Evolutionary conservation across 306 rosid genomes (phyloP), one percentile per base, ranked within the genome.

Genomic region (Acacia melanoxylon): DNA sequence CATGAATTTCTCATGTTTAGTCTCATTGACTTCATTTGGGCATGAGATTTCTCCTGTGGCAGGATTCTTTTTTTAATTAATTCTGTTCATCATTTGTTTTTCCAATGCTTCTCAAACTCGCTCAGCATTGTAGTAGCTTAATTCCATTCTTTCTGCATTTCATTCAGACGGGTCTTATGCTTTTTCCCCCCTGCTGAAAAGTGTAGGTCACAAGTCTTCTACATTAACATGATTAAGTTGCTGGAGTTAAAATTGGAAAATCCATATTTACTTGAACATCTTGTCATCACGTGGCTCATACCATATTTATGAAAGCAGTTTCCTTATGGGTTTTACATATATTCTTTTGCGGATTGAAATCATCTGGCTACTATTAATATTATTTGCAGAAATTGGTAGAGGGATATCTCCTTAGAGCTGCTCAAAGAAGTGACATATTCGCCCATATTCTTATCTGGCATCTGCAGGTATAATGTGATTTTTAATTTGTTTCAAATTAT

Each of bases 361-460:
- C 41, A 46, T 29, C 56, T 56, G 58, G 54, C 70, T 76, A 48
- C 33, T 67, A 75, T 6, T 37, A 6, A 73, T 71, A 48, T 73
- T 29, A 48, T 22, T 68, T 92, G 76, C 97, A 95, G 99, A 91
- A 31, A 78, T 88, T 95, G 82, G 99, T 95, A 5, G 97, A 95
- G 88, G 99, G 99, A 37, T 95, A 93, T 90, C 89, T 95, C 81
- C 98, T 95, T 22, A 93, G 99, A 90, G 98, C 96, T 87, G 85
- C 98, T 83, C 96, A 93, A 83, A 82, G 99, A 87, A 91, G 98
- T 87, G 98, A 95, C 79, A 84, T 95, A 82, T 95, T 95, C 88
- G 94, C 99, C 48, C 99, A 95, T 83, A 93, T 92, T 81, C 94
- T 95, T 85, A 92, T 95, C 83, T 95, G 99, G 99, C 94, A 93